Evolutionary conservation across 2,329 filamentous ascomycete species (phyloP), one percentile per base, ranked within the genome.

Genomic region (Catunica adiposa): DNA sequence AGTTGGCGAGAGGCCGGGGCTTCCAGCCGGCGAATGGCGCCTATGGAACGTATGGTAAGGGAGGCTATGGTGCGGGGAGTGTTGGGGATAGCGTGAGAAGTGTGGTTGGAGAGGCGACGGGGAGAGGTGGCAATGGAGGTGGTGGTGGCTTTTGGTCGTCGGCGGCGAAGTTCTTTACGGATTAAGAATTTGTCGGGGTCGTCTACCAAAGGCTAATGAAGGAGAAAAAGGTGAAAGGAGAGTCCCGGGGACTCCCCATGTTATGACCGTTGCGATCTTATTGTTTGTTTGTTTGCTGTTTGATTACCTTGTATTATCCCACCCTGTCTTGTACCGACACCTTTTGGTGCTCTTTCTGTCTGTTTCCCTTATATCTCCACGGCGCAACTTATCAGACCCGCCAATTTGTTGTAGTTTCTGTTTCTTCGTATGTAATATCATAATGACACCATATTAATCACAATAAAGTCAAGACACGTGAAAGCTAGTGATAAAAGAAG

Each of bases 1-100:
- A 72, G 62, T 74, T 79, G 72, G 75, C 56, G 14, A 31, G 74
- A 3, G 67, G 67, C 37, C 68, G 48, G 9, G 48, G 53, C 38
- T 64, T 46, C 59, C 63, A 50, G 63, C 63, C 37, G 61, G 60
- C 38, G 60, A 34, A 34, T 34, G 61, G 9, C 60, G 61, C 34
- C 58, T 62, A 25, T 59, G 60, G 31, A 58, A 53, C 47, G 40
- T 44, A 44, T 5, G 51, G 37, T 11, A 56, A 26, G 22, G 9
- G 58, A 25, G 22, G 55, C 15, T 15, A 47, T 34, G 20, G 40
- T n/a, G 20, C 15, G 15, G 40, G 37, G 40, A 44, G 52, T 22
- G 56, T 47, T 37, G 51, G 47, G 29, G 44, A 22, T n/a, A 37
- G 26, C 8, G 31, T 51, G 22, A 29, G 51, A 29, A 54, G 58